Base-by-base conservation (phyloP, 768 basidiomycete species). In the Tulasnella sp. region DNA sequence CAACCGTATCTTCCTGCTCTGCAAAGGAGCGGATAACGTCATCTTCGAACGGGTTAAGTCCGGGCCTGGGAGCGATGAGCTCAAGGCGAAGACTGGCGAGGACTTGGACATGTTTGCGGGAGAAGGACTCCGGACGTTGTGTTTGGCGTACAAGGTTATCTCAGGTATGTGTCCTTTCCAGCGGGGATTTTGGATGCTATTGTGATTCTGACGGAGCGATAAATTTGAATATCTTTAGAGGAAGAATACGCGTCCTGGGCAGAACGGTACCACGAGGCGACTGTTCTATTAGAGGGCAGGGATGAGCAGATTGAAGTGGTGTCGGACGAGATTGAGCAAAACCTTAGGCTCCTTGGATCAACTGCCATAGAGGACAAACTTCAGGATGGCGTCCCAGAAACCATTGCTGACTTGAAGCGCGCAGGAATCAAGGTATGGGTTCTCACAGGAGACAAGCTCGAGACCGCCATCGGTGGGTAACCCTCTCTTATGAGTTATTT, bases 371-470 rank as follows among this genome's bases (percentile, higher is more conserved):
- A 99, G 72, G 96, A 99, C 71, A 82, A 84, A 49, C 73, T 99
- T n/a, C 96, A 99, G 71, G 96, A 98, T 67, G 96, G 96, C 49
- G 96, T 98, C 1, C 95, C 96, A 3, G 94, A 98, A 69, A 80
- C 94, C 1, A 98, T 98, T 65, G 89, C 87, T 1, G 93, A 98
- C 68, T 77, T 99, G 17, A 98, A 97, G 73, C 77, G 82, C 15
- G 95, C 96, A 1, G 96, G 96, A 0, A 97, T 98, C 74, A 98
- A 97, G 73, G 74, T 99, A 56, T 99, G 96, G 96, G 96, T 99
- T 29, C 89, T 92, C 7, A 99, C 96, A 0, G 96, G 96, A 26
- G 96, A 99, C 74, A 99, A 99, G 73, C 78, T 98, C 17, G 95
- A 97, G 71, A 97, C 95, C 48, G 93, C 94, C 30, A 92, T 97